phyloP scores from a whole-genome alignment of 805 yeast genomes.

The Candida adriatica region DNA sequence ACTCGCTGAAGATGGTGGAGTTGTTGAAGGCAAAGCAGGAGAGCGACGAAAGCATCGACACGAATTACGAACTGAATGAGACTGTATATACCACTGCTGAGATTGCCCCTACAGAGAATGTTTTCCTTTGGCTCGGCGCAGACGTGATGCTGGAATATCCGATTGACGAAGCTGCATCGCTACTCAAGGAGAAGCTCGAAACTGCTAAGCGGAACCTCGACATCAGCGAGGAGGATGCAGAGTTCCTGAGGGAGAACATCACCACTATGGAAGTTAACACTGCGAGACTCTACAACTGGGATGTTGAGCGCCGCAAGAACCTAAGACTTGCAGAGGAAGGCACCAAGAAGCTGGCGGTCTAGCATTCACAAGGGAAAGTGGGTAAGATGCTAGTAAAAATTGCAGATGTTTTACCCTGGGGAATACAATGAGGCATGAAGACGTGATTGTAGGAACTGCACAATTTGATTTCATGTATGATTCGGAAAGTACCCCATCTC shows the following conservation, averaged over 20 bases:
- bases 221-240: conserved; percentile 75
- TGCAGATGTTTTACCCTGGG: too few species aligned
- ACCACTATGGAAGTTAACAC: conserved; percentile 98
- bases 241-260: conserved; percentile 77
- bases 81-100: conserved; percentile 83
- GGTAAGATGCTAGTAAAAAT: too few species aligned
- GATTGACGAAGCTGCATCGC: conserved; percentile 73
- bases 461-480: too few species aligned
- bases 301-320: conserved; percentile 61
- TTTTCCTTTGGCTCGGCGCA: conserved; percentile 95
- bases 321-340: conserved; percentile 37
- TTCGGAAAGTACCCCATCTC: background rate
- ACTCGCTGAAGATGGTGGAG: conserved; percentile 69
- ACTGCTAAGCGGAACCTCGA: conserved; percentile 54
- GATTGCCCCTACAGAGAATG: conserved; percentile 56
- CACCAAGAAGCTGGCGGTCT: conserved; percentile 28
- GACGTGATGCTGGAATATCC: conserved; percentile 96
- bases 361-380: too few species aligned
- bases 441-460: too few species aligned
- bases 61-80: conserved; percentile 90
- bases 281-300: conserved; percentile 88
- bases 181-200: conserved; percentile 54
- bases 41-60: conserved; percentile 40
- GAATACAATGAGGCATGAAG: too few species aligned
- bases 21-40: conserved; percentile 46